Evolutionary conservation across 2,329 filamentous ascomycete species (phyloP).

Genomic region (Xylogone sp.): DNA sequence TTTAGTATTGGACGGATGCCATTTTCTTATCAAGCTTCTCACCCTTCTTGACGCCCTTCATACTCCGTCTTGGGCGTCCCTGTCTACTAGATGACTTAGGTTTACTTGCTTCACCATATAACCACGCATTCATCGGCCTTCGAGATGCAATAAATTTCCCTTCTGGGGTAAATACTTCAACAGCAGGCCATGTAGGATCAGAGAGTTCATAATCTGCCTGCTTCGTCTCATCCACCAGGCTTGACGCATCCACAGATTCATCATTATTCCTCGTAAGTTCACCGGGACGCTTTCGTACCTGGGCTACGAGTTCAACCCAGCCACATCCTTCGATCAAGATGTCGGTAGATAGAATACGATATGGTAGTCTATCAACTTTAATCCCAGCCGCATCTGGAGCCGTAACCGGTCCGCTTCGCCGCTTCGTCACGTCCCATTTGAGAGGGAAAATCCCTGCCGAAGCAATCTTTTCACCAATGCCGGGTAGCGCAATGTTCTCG

Average conservation of each 20-base stretch:
- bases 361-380: conserved; percentile 69
- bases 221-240: conserved; percentile 5
- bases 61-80: conserved; percentile 62
- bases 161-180: conserved; percentile 83
- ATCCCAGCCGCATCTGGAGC: conserved; percentile 57
- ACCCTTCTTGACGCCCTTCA: conserved; percentile 58
- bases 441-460: conserved; percentile 74
- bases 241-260: neutral
- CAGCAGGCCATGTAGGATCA: conserved; percentile 54
- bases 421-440: conserved; percentile 77
- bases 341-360: conserved; percentile 74
- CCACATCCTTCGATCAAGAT: conserved; percentile 89
- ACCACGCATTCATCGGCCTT: conserved; percentile 67
- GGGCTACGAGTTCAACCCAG: conserved; percentile 85
- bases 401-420: conserved; percentile 71
- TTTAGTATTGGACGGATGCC: neutral
- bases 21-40: conserved; percentile 36
- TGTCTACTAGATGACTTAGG: conserved; percentile 45
- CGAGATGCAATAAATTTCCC: conserved; percentile 73
- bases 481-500: conserved; percentile 59
- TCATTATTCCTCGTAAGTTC: conserved; percentile 21
- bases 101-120: conserved; percentile 53
- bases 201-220: conserved; percentile 11
- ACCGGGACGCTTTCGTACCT: conserved; percentile 61
- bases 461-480: conserved; percentile 52